phyloP scores from a whole-genome alignment of 495 filamentous ascomycete species.

The Podospora didyma region DNA sequence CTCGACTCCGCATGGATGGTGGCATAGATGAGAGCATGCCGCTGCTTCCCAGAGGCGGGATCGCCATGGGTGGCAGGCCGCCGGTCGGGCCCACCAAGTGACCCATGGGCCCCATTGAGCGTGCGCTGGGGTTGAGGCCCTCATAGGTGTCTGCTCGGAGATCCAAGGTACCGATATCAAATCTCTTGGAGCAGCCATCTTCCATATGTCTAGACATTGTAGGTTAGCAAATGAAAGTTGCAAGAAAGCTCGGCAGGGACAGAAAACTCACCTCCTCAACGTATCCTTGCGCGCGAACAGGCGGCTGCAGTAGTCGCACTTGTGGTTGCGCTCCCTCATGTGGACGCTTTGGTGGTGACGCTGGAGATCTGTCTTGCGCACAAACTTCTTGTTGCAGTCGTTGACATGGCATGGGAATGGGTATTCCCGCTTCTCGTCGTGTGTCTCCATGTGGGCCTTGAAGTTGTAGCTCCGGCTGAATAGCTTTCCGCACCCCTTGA shows the following conservation, averaged over 20 bases:
- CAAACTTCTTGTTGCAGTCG: constrained; percentile 70
- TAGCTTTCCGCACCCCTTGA: constrained; percentile 67
- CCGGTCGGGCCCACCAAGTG: constrained; percentile 20
- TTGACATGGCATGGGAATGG: constrained; percentile 62
- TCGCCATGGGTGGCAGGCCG: constrained; percentile 41
- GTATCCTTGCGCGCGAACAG: constrained; percentile 82
- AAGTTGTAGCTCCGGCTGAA: constrained; percentile 91
- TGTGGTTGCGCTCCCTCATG: constrained; percentile 65
- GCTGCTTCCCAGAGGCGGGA: constrained; percentile 34
- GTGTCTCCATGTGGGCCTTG: constrained; percentile 84
- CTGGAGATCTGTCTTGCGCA: constrained; percentile 79
- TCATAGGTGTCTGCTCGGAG: constrained; percentile 41
- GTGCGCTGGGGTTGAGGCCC: constrained; percentile 13
- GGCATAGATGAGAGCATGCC: constrained; percentile 34
- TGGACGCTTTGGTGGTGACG: constrained; percentile 83
- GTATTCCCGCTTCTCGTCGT: constrained; percentile 71
- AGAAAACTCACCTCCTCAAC: constrained; percentile 59
- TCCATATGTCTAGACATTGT: constrained; percentile 61
- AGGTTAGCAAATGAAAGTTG: not conserved
- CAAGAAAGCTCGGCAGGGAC: not conserved
- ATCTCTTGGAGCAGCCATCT: constrained; percentile 72
- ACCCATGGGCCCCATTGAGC: constrained; percentile 20
- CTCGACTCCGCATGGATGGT: constrained; percentile 28
- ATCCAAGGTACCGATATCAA: constrained; percentile 52
- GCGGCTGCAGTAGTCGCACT: constrained; percentile 67